Evolutionary conservation across 2,329 filamentous ascomycete genomes (phyloP), one percentile per base, ranked within the genome.

Genomic region (Fusarium setosum): DNA sequence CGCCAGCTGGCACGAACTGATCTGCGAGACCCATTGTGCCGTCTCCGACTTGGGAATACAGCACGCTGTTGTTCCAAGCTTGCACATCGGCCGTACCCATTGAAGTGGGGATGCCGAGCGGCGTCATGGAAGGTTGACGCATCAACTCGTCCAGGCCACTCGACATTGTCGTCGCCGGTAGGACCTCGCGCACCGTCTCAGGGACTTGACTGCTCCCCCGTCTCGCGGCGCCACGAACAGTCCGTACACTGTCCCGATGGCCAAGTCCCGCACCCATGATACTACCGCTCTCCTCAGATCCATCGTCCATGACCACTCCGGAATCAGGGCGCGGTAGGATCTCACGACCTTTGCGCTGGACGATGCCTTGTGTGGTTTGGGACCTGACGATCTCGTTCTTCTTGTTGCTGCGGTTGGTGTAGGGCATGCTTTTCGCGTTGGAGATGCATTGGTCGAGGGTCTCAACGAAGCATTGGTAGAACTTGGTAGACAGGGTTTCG

Each of bases 401-500:
- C 59, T 80, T 80, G 70, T 80, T 80, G 64, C 79, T 80, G 11
- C 79, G 70, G 57, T 80, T 80, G 2, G 76, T 72, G 56, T 81
- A 81, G 1, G 78, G 79, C 73, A 76, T 78, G 38, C 59, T 76
- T 50, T 78, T 75, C 0, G 78, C 78, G 20, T 74, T 66, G 24
- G 67, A 50, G 31, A 77, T 74, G 51, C 79, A 81, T 13, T 75
- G 73, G 21, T 79, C 75, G 4, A 81, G 63, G 0, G 77, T 77
- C 59, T 80, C 78, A 18, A 80, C 66, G 52, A 81, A 80, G 63
- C 77, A 79, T 34, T 80, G 78, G 32, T 78, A 77, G 52, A 80
- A 80, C 48, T 79, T 77, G 15, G 75, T 77, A 0, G 77, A 75
- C 1, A 81, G 66, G 0, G 78, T 79, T 56, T 81, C 79, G 2